A percentile compares a stretch with the other conserved stretches of the same genome.
These are phyloP conservation scores for Begonia loranthoides DNA, from an alignment of 306 rosid genomes.

Conservation along the genomic window DNA sequence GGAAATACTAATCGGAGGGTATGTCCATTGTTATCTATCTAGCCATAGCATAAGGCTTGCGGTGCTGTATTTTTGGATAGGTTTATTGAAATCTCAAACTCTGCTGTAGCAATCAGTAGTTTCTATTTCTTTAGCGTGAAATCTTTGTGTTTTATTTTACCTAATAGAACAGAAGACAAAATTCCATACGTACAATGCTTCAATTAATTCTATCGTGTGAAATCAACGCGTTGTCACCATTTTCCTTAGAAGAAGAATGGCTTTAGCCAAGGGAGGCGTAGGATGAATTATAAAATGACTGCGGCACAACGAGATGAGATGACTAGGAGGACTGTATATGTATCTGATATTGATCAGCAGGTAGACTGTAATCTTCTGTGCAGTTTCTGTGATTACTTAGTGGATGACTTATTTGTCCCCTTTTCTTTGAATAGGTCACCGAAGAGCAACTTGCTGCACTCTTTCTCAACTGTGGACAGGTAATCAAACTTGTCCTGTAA, in stretches of 20 bases:
- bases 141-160: too few species aligned
- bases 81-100: too few species aligned
- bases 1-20: constrained; percentile 49
- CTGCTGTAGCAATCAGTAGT: too few species aligned
- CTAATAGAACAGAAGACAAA: too few species aligned
- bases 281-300: constrained; percentile 29
- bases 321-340: constrained; percentile 33
- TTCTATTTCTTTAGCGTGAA: too few species aligned
- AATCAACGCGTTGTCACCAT: too few species aligned
- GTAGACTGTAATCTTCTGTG: constrained; percentile 5
- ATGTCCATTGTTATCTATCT: constrained; percentile 8
- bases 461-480: constrained; percentile 29
- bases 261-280: constrained; percentile 20
- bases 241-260: constrained; percentile 16
- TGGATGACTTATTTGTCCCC: background rate
- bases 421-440: constrained; percentile 18
- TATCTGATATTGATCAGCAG: constrained; percentile 38
- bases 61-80: background rate
- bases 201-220: background rate
- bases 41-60: background rate
- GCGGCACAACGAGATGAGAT: constrained; percentile 28
- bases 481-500: constrained; percentile 6
- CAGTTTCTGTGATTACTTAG: background rate
- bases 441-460: constrained; percentile 34
- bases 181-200: background rate